These are phyloP conservation scores for Talaromyces sp. DNA, from an alignment of 2,329 filamentous ascomycete genomes.

Conservation along the genomic window DNA sequence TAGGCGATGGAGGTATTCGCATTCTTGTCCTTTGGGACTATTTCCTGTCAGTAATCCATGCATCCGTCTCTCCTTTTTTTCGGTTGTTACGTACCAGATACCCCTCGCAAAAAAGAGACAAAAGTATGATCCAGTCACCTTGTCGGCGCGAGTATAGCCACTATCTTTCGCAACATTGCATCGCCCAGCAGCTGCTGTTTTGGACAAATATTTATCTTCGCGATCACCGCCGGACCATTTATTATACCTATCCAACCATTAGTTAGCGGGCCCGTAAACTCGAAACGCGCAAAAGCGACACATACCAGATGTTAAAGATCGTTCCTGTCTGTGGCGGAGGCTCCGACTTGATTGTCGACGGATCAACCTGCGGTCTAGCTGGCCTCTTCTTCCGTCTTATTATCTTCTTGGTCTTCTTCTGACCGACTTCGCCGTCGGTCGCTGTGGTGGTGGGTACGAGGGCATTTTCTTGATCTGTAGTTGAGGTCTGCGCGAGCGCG, in stretches of 20 bases:
- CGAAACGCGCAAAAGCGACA: neutral
- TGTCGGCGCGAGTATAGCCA: constrained; percentile 75
- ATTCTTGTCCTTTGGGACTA: constrained; percentile 78
- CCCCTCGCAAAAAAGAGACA: constrained; percentile 90
- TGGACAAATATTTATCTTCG: constrained; percentile 83
- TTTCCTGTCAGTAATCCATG: neutral
- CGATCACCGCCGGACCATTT: constrained; percentile 66
- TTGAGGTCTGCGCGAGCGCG: constrained; percentile 19
- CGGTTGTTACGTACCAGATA: constrained; percentile 44
- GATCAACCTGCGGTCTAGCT: constrained; percentile 85
- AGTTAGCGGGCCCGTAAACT: neutral
- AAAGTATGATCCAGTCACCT: constrained; percentile 77
- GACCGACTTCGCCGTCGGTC: constrained; percentile 27
- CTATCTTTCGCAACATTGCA: constrained; percentile 80
- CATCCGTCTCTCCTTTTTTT: too few species aligned
- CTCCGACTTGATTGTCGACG: constrained; percentile 75
- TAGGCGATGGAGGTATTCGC: constrained; percentile 87
- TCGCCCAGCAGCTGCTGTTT: constrained; percentile 76
- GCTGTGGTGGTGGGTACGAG: constrained; percentile 26
- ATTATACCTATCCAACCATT: constrained; percentile 9
- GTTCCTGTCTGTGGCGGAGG: constrained; percentile 89
- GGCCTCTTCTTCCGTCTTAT: constrained; percentile 87
- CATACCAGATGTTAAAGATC: constrained; percentile 96
- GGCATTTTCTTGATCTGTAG: constrained; percentile 16
- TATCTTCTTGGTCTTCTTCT: constrained; percentile 80